Conservation (phyloP, 805 yeast species). For the Cyberlindnera maclurae region DNA sequence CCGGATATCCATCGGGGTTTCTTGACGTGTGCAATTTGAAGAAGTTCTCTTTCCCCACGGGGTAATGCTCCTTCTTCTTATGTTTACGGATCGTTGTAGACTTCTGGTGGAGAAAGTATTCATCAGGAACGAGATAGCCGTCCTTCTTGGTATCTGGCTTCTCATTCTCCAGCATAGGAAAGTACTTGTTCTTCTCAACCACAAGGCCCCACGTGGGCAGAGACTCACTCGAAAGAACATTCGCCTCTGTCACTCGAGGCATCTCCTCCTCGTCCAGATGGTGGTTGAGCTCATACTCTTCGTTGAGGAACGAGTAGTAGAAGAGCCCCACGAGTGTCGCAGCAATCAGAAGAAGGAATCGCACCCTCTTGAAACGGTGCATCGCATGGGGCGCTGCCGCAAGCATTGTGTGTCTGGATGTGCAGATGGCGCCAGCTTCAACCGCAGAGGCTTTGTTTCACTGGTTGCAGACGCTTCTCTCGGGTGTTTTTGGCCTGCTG, state of each 20-base stretch:
- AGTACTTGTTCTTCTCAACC: slow-evolving; percentile 32
- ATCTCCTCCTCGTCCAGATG: slow-evolving; percentile 19
- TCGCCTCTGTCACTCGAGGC: slow-evolving; percentile 12
- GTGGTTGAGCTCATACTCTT: slow-evolving; percentile 19
- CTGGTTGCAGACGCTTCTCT: too few species aligned
- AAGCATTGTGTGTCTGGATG: too few species aligned
- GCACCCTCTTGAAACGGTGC: slow-evolving; percentile 14
- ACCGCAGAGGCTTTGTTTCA: too few species aligned
- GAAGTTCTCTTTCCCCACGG: slow-evolving; percentile 21
- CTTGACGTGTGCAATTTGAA: slow-evolving; percentile 15
- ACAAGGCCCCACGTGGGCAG: slow-evolving; percentile 8
- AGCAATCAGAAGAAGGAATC: slow-evolving; percentile 11
- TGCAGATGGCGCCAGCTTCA: too few species aligned
- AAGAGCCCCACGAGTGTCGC: slow-evolving; percentile 17
- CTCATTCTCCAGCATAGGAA: slow-evolving; percentile 28
- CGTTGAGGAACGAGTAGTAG: slow-evolving; percentile 23
- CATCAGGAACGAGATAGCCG: slow-evolving; percentile 10
- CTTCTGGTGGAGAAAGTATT: slow-evolving; percentile 18
- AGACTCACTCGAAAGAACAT: slow-evolving; percentile 1
- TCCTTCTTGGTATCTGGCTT: slow-evolving; percentile 8
- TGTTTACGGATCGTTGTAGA: slow-evolving; percentile 11
- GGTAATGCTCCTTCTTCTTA: slow-evolving; percentile 17
- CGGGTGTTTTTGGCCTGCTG: too few species aligned
- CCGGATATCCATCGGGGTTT: slow-evolving; percentile 16
- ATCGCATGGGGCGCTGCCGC: background rate